Evolutionary conservation across 176 grass and related monocot species (phyloP).

Genomic region (Coix lacrymajobi): DNA sequence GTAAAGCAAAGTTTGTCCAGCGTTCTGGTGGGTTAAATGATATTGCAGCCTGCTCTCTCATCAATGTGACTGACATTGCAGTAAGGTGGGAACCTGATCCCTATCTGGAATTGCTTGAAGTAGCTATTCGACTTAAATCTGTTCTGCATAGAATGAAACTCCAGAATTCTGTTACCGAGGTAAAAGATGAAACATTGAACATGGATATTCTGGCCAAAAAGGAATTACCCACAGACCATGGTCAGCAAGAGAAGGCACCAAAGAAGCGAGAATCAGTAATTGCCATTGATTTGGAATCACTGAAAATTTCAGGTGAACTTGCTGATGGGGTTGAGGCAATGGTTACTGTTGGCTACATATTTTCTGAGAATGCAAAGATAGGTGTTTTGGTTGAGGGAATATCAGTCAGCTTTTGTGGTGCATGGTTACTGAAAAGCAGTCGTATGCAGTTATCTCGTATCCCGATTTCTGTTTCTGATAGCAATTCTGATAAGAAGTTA

Average conservation of each 20-base stretch:
- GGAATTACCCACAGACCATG: conserved; percentile 41
- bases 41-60: conserved; percentile 64
- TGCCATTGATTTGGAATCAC: conserved; percentile 87
- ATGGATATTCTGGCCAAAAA: conserved; percentile 32
- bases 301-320: conserved; percentile 79
- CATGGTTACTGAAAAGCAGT: conserved; percentile 66
- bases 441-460: conserved; percentile 84
- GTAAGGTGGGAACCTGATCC: conserved; percentile 83
- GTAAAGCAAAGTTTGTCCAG: conserved; percentile 84
- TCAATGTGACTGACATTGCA: conserved; percentile 75
- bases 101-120: conserved; percentile 74
- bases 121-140: conserved; percentile 62
- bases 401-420: conserved; percentile 60
- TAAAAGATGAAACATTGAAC: conserved; percentile 64
- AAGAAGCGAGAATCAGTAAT: conserved; percentile 79
- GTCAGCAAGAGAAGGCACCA: conserved; percentile 52
- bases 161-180: conserved; percentile 50
- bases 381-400: conserved; percentile 88
- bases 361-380: conserved; percentile 97
- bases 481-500: conserved; percentile 56
- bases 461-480: conserved; percentile 64
- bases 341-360: conserved; percentile 81
- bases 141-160: conserved; percentile 61
- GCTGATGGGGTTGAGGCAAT: conserved; percentile 92
- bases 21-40: conserved; percentile 74